Percentiles rank a stretch among this genome's conserved stretches.
phyloP scores from a whole-genome alignment of 1,284 basidiomycete species.

The Rhodotorula sp. region DNA sequence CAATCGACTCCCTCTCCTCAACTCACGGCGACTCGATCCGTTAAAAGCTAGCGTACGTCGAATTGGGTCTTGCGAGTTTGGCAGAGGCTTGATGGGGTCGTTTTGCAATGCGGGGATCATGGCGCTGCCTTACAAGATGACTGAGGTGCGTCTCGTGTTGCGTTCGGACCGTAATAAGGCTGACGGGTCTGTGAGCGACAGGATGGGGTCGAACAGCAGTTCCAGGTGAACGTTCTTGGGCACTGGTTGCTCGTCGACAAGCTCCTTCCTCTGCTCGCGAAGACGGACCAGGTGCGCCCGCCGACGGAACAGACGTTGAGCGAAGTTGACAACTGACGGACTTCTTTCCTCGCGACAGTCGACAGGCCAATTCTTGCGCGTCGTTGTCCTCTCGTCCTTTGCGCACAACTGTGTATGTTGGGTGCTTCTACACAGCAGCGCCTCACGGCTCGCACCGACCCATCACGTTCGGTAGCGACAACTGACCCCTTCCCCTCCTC shows the following conservation, averaged over 20 bases:
- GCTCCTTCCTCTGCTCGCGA: conserved; percentile 26
- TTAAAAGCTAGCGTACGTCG: not conserved
- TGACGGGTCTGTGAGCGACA: not conserved
- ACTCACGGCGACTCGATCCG: not conserved
- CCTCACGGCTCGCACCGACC: too few relatives aligned
- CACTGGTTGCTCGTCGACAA: conserved; percentile 27
- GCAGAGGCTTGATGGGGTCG: conserved; percentile 23
- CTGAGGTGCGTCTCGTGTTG: conserved; percentile 9
- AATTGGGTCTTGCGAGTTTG: conserved; percentile 25
- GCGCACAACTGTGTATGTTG: conserved; percentile 28
- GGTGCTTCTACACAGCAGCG: too few relatives aligned
- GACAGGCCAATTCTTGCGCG: conserved; percentile 21
- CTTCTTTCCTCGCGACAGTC: not conserved
- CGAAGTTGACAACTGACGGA: not conserved
- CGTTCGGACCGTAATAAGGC: not conserved
- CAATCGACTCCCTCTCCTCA: conserved; percentile 7
- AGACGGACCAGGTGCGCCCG: conserved; percentile 15
- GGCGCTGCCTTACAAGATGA: conserved; percentile 27
- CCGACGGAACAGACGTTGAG: not conserved
- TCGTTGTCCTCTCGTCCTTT: conserved; percentile 28
- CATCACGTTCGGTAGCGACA: too few relatives aligned
- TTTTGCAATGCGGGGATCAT: conserved; percentile 29
- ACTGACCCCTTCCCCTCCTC: not conserved
- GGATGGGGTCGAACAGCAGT: conserved; percentile 32
- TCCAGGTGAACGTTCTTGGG: conserved; percentile 29